Percentiles rank a stretch among this genome's conserved stretches.
phyloP scores from a whole-genome alignment of 768 basidiomycete species.

The Podaxis rugospora region DNA sequence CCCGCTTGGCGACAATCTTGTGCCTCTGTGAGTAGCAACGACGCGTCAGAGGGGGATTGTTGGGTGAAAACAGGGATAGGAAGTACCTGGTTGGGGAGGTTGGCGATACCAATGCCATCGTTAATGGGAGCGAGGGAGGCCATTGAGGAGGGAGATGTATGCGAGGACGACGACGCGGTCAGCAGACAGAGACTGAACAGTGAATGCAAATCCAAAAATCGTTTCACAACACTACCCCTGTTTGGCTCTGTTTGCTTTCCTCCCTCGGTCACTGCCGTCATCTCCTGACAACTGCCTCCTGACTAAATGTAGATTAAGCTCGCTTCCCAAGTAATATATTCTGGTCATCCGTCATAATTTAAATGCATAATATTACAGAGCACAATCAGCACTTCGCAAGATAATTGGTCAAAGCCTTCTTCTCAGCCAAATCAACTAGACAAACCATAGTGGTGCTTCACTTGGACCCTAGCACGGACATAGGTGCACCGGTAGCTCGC shows the following conservation, averaged over 20 bases:
- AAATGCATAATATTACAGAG: no score
- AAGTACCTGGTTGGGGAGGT: constrained; percentile 94
- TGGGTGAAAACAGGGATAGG: neutral
- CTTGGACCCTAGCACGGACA: constrained; percentile 45
- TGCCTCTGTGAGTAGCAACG: constrained; percentile 63
- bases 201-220: constrained; percentile 25
- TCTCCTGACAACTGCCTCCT: neutral
- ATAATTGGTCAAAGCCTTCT: constrained; percentile 37
- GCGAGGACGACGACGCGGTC: constrained; percentile 21
- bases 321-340: no score
- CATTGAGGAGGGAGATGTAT: constrained; percentile 27
- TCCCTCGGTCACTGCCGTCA: neutral
- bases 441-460: constrained; percentile 40
- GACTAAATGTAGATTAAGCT: no score
- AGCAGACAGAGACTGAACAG: constrained; percentile 15
- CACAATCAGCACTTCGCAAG: constrained; percentile 29
- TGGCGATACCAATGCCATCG: constrained; percentile 91
- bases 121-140: constrained; percentile 40
- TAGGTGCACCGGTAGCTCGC: constrained; percentile 46
- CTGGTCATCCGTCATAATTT: no score
- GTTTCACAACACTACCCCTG: constrained; percentile 26
- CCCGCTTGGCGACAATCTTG: constrained; percentile 97
- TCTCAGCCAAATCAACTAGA: constrained; percentile 45
- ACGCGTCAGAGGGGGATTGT: constrained; percentile 22
- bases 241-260: constrained; percentile 21